Conservation (phyloP, 352 stramenopile genomes). For the Phytopythium kandeliae region DNA sequence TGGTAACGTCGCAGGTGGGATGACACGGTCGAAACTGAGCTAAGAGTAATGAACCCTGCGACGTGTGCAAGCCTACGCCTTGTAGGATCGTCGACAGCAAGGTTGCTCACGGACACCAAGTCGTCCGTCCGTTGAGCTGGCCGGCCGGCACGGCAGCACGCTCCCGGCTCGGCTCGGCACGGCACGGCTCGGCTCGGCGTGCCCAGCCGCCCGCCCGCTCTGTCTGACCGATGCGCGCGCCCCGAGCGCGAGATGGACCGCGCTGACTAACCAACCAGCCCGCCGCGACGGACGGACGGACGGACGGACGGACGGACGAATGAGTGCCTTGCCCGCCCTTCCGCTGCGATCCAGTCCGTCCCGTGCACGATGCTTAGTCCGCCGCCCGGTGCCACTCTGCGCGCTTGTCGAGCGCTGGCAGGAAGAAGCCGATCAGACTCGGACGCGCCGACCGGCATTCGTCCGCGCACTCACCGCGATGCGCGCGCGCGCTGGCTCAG, state of each 20-base stretch:
- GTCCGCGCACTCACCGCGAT: too few species aligned
- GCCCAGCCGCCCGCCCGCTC: background rate
- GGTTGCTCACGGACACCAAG: slow-evolving; percentile 4
- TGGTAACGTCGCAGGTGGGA: background rate
- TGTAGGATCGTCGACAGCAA: background rate
- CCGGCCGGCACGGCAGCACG: too few species aligned
- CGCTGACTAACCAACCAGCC: background rate
- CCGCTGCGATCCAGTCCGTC: too few species aligned
- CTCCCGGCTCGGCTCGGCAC: too few species aligned
- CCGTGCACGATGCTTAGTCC: slow-evolving; percentile 6
- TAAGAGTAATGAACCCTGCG: background rate
- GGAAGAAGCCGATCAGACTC: background rate
- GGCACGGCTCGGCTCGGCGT: too few species aligned
- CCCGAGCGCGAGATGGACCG: slow-evolving; percentile 1
- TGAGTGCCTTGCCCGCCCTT: too few species aligned
- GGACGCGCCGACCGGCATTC: too few species aligned
- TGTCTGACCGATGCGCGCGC: background rate
- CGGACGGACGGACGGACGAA: too few species aligned
- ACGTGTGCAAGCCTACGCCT: background rate
- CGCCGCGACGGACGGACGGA: too few species aligned
- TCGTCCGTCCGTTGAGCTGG: too few species aligned
- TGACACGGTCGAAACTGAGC: background rate
- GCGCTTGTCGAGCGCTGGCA: too few species aligned
- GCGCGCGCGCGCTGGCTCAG: too few species aligned
- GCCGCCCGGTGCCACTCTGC: background rate